phyloP scores from a whole-genome alignment of 805 yeast species.

The Zygosaccharomyces kombuchaensis region DNA sequence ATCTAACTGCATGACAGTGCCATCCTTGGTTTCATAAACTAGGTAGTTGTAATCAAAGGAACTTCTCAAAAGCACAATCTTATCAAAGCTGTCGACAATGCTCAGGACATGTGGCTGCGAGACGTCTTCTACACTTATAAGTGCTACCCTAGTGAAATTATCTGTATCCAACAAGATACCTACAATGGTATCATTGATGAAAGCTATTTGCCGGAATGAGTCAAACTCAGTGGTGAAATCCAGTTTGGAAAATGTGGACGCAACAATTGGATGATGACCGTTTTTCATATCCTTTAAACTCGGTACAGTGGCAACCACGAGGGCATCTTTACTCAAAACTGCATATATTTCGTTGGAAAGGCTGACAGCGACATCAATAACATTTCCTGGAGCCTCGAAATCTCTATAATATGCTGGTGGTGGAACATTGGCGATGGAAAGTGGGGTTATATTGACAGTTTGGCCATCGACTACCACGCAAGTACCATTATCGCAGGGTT shows the following conservation, averaged over 20 bases:
- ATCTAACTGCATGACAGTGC: slow-evolving; percentile 47
- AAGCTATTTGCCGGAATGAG: slow-evolving; percentile 58
- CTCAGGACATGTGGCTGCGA: slow-evolving; percentile 40
- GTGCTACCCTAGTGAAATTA: slow-evolving; percentile 45
- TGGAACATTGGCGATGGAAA: slow-evolving; percentile 82
- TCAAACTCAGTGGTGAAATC: slow-evolving; percentile 42
- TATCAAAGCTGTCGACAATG: slow-evolving; percentile 43
- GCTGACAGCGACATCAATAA: slow-evolving; percentile 63
- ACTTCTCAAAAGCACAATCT: slow-evolving; percentile 53
- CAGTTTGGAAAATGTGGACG: slow-evolving; percentile 31
- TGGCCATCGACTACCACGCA: slow-evolving; percentile 76
- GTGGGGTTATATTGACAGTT: slow-evolving; percentile 70
- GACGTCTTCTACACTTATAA: slow-evolving; percentile 45
- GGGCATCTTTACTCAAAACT: slow-evolving; percentile 44
- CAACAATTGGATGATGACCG: slow-evolving; percentile 45
- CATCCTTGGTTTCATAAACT: slow-evolving; percentile 60
- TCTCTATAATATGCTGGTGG: slow-evolving; percentile 86
- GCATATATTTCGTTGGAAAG: slow-evolving; percentile 56
- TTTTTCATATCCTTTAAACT: slow-evolving; percentile 40
- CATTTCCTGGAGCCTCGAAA: slow-evolving; percentile 49
- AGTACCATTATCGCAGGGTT: slow-evolving; percentile 74
- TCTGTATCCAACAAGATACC: slow-evolving; percentile 60
- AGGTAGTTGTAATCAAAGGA: slow-evolving; percentile 48
- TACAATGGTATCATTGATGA: slow-evolving; percentile 46
- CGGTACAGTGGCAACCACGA: slow-evolving; percentile 47